Evolutionary conservation across 2,329 filamentous ascomycete genomes (phyloP), one percentile per base, ranked within the genome.

Genomic region (Trichoderma brevicompactum): DNA sequence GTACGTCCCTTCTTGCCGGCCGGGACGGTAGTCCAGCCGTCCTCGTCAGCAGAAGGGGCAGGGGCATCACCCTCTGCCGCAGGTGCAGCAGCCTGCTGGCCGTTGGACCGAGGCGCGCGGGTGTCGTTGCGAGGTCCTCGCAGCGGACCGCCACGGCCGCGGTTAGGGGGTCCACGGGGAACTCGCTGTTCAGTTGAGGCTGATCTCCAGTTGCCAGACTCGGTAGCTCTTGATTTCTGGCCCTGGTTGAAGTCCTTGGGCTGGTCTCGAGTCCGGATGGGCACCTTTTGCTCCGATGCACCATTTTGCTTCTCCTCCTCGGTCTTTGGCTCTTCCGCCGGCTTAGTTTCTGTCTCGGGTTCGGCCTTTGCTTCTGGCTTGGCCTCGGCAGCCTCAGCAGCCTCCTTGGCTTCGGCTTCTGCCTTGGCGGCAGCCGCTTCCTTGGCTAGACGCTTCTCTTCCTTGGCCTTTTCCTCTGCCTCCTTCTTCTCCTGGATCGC

Each of bases 391-490:
- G 70, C 73, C 34, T 74, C 72, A 34, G 71, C 69, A 2, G 72
- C 71, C 17, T 69, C 70, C 59, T 75, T 68, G 32, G 74, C 78
- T 7, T 76, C 75, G 0, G 76, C 77, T 41, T 77, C 78, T 43
- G 80, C 79, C 71, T 82, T 82, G 60, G 82, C 75, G 52, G 75
- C 74, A 34, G 82, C 82, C 43, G 82, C 83, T 67, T 86, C 83
- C 76, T 88, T 87, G 28, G 85, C 88, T 40, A 87, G 76, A 60
- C 85, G 83, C 65, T 82, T 83, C 69, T 92, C 90, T 72, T 92
- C 92, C 78, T 92, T 93, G 50, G 87, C 89, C 81, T 94, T 95
- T 68, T 95, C 92, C 1, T 95, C 92, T 0, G 89, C 87, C 72
- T 96, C 93, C 75, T 89, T 91, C 86, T 96, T 96, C 78, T 95